phyloP scores from a whole-genome alignment of 805 yeast species.

The Kodamaea kaohsiungensis region DNA sequence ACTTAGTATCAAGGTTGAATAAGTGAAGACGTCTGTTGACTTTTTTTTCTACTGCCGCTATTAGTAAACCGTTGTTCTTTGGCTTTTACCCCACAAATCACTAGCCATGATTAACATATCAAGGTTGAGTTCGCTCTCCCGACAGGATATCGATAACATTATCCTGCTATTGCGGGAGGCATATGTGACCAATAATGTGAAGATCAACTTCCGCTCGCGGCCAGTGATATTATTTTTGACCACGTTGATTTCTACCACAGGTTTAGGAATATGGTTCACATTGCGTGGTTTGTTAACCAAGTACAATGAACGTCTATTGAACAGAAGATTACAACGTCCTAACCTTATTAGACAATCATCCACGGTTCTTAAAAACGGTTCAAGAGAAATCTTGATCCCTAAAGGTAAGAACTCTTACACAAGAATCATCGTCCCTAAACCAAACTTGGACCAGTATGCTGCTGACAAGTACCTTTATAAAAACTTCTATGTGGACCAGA shows the following conservation, averaged over 20 bases:
- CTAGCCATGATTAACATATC: constrained; percentile 35
- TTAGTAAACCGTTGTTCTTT: not conserved
- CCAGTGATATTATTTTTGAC: constrained; percentile 44
- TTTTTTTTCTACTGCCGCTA: not conserved
- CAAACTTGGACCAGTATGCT: constrained; percentile 52
- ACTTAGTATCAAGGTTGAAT: not conserved
- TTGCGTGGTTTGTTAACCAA: constrained; percentile 30
- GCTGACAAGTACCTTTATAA: constrained; percentile 57
- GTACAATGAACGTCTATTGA: constrained; percentile 31
- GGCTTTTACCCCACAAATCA: not conserved
- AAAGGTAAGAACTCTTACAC: constrained; percentile 40
- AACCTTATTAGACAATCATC: constrained; percentile 42
- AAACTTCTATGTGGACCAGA: constrained; percentile 40
- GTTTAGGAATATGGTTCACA: constrained; percentile 37
- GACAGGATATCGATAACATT: constrained; percentile 35
- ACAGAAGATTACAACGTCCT: constrained; percentile 31
- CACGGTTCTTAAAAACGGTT: constrained; percentile 43
- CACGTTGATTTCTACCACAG: constrained; percentile 42
- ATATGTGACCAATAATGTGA: constrained; percentile 36
- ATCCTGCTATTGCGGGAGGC: constrained; percentile 37
- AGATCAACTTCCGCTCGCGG: constrained; percentile 41
- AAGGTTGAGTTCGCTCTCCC: constrained; percentile 31
- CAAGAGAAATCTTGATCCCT: constrained; percentile 50
- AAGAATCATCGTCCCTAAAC: constrained; percentile 47
- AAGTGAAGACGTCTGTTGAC: not conserved